These are phyloP conservation scores for Boechera retrofracta DNA, from an alignment of 345 rosid genomes.

Conservation along the genomic window DNA sequence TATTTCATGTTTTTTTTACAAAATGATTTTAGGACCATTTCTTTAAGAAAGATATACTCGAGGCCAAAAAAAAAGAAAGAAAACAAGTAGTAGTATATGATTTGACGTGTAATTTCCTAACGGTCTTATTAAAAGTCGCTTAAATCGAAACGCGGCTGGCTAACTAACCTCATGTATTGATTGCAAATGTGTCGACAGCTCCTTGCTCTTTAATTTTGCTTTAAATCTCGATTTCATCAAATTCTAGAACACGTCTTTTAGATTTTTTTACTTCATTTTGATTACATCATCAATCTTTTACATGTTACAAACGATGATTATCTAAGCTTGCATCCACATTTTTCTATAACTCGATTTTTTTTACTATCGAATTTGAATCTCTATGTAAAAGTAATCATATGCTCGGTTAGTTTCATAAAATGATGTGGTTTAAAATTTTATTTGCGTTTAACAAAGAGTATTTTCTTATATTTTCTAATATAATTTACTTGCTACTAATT, in stretches of 20 bases:
- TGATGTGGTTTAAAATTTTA: no score
- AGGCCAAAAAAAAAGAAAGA: background rate
- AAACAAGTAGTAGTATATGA: slow-evolving; percentile 15
- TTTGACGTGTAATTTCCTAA: slow-evolving; percentile 17
- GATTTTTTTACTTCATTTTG: background rate
- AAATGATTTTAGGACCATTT: background rate
- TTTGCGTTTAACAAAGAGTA: no score
- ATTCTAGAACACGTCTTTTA: background rate
- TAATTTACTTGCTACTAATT: no score
- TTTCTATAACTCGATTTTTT: no score
- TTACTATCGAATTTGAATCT: no score
- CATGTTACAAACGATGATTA: no score
- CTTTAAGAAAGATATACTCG: background rate
- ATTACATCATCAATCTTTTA: background rate
- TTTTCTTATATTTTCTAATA: no score
- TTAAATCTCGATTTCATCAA: background rate
- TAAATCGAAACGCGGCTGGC: background rate
- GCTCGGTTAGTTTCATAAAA: no score
- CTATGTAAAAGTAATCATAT: no score
- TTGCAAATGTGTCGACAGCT: slow-evolving; percentile 14
- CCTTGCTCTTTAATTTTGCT: background rate
- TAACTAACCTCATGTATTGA: slow-evolving; percentile 33
- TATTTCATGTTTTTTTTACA: background rate
- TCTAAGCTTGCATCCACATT: no score
- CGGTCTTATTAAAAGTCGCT: slow-evolving; percentile 11